phyloP scores from a whole-genome alignment of 345 rosid genomes.

The Schrenkiella parvula region DNA sequence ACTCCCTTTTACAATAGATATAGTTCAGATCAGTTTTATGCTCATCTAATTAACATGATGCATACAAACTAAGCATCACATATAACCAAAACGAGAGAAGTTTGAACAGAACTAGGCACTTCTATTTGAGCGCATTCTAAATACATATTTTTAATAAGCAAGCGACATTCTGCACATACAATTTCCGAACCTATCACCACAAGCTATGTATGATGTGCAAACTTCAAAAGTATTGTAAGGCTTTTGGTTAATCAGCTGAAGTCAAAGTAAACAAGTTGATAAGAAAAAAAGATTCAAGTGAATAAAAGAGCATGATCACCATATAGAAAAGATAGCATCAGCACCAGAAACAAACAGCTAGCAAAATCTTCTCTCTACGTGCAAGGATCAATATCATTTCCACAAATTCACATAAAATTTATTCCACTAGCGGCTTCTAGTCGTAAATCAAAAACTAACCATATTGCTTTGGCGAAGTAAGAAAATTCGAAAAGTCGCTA shows the following conservation, averaged over 20 bases:
- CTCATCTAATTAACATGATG: not conserved
- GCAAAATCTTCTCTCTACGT: not conserved
- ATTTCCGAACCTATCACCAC: not conserved
- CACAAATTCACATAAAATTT: not conserved
- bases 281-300: not conserved
- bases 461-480: not conserved
- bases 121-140: not conserved
- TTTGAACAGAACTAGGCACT: not conserved
- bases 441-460: not conserved
- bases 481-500: not conserved
- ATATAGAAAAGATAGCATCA: not conserved
- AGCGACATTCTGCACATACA: not conserved
- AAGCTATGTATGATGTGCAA: not conserved
- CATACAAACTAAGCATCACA: not conserved
- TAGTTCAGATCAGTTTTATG: not conserved
- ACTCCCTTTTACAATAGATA: slow-evolving; percentile 56
- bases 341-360: not conserved
- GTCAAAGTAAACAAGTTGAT: not conserved
- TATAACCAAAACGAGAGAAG: not conserved
- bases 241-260: not conserved
- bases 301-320: not conserved
- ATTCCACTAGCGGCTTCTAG: not conserved
- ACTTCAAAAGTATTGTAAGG: not conserved
- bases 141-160: not conserved
- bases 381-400: not conserved